Percentiles rank a stretch among this genome's conserved stretches.
Evolutionary conservation across 768 basidiomycete species (phyloP).

Genomic region (Crucibulum laeve): DNA sequence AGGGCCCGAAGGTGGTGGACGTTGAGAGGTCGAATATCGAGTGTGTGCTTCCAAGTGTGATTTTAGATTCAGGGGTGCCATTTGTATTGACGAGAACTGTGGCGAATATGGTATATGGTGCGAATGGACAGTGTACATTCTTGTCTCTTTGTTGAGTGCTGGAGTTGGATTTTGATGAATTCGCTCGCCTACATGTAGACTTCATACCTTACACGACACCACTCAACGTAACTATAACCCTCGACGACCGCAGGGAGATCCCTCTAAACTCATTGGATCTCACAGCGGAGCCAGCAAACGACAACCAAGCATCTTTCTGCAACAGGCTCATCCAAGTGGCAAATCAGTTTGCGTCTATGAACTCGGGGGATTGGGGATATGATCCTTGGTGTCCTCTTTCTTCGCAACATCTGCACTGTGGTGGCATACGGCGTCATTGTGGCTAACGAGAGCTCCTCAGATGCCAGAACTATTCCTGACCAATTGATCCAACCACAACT

Average conservation of each 20-base stretch:
- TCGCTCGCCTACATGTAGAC: conserved; percentile 35
- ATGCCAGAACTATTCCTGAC: conserved; percentile 8
- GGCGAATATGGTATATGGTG: conserved; percentile 77
- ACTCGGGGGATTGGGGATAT: conserved; percentile 53
- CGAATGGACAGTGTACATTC: conserved; percentile 58
- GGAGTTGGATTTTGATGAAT: neutral
- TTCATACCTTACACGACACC: conserved; percentile 71
- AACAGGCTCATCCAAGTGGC: conserved; percentile 65
- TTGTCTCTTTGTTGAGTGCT: conserved; percentile 1
- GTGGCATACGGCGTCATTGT: conserved; percentile 58
- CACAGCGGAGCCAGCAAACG: conserved; percentile 40
- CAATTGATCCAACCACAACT: conserved; percentile 37
- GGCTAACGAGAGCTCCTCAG: conserved; percentile 37
- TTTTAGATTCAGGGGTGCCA: conserved; percentile 73
- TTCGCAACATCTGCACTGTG: conserved; percentile 73
- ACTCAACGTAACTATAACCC: conserved; percentile 65
- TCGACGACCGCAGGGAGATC: conserved; percentile 53
- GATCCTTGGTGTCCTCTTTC: conserved; percentile 73
- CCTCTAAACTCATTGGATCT: conserved; percentile 75
- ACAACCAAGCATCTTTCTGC: conserved; percentile 44
- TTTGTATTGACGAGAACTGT: conserved; percentile 54
- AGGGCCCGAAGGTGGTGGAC: conserved; percentile 33
- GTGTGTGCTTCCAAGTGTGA: conserved; percentile 49
- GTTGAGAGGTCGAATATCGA: conserved; percentile 52
- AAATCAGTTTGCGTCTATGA: conserved; percentile 32